Conservation (phyloP, 2,329 filamentous ascomycete genomes). For the Diaporthe eres region DNA sequence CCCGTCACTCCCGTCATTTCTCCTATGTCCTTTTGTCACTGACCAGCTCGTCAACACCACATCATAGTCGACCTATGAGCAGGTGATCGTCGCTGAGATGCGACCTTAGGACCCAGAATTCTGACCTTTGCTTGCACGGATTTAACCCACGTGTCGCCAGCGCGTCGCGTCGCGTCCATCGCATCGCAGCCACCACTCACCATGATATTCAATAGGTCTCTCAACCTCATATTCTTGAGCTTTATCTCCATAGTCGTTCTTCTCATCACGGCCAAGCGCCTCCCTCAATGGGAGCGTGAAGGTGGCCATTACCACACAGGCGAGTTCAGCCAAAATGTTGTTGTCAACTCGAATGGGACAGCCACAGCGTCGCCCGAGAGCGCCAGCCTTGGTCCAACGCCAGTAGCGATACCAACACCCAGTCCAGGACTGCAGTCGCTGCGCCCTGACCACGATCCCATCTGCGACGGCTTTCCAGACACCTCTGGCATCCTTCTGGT, state of each 20-base stretch:
- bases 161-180: constrained; percentile 1
- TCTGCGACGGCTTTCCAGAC: constrained; percentile 56
- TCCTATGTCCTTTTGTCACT: neutral
- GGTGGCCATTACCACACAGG: constrained; percentile 47
- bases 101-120: neutral
- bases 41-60: neutral
- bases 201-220: constrained; percentile 50
- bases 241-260: constrained; percentile 50
- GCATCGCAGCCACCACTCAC: constrained; percentile 23
- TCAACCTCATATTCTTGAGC: constrained; percentile 47
- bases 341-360: constrained; percentile 4
- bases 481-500: constrained; percentile 64
- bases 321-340: constrained; percentile 41
- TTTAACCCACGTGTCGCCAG: neutral
- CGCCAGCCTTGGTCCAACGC: neutral
- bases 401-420: neutral
- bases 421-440: neutral
- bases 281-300: constrained; percentile 50
- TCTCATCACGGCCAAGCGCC: constrained; percentile 51
- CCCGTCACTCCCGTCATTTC: neutral
- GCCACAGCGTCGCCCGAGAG: neutral
- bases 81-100: neutral
- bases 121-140: neutral
- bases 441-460: constrained; percentile 29
- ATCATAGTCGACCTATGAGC: neutral